These are phyloP conservation scores for Lathyrus aphaca DNA, from an alignment of 306 rosid genomes.

Conservation along the genomic window DNA sequence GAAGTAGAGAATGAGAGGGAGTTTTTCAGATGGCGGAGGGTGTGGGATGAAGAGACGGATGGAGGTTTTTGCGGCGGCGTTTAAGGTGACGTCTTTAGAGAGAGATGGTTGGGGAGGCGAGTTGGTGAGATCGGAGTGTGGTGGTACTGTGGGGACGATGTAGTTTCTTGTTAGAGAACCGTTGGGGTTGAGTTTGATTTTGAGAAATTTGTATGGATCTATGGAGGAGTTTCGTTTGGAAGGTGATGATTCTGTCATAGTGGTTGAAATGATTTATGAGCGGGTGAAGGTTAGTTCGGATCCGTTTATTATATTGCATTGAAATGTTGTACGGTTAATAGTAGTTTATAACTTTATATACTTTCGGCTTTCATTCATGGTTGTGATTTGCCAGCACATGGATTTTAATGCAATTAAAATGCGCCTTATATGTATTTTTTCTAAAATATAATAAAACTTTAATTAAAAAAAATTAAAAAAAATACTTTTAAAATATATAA, in stretches of 20 bases:
- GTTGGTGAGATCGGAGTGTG: constrained; percentile 26
- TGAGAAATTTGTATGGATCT: constrained; percentile 55
- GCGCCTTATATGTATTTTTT: no score
- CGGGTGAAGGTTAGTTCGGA: background rate
- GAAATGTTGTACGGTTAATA: background rate
- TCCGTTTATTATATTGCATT: no score
- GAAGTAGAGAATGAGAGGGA: constrained; percentile 51
- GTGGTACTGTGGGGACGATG: constrained; percentile 35
- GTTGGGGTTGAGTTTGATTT: constrained; percentile 57
- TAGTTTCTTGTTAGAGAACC: constrained; percentile 60
- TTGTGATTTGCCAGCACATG: background rate
- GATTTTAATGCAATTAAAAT: no score
- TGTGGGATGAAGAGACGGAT: constrained; percentile 68
- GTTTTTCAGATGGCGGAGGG: constrained; percentile 41
- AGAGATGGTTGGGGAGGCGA: constrained; percentile 38
- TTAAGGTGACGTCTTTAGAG: constrained; percentile 64
- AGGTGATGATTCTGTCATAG: constrained; percentile 48
- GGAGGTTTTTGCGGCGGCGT: constrained; percentile 53
- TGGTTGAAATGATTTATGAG: background rate
- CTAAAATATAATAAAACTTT: no score
- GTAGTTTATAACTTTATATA: no score
- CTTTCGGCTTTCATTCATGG: background rate
- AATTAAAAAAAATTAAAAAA: no score
- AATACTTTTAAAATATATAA: no score
- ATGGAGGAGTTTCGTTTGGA: constrained; percentile 22